phyloP scores from a whole-genome alignment of 306 rosid species.

The Leucaena leucocephala region DNA sequence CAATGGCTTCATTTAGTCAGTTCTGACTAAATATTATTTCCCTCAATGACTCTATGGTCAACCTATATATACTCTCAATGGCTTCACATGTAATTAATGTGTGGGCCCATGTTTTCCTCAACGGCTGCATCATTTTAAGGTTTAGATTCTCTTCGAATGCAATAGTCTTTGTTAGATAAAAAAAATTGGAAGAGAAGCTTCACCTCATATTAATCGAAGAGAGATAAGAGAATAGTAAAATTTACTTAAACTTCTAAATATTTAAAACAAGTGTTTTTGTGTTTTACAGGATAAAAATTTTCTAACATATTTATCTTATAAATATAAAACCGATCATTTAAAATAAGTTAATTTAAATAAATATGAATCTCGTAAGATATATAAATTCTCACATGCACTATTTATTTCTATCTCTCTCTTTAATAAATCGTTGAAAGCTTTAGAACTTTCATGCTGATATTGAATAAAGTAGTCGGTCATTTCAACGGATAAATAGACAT shows the following conservation, averaged over 20 bases:
- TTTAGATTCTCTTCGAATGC: background rate
- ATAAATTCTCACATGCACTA: background rate
- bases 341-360: too few species aligned
- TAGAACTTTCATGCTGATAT: slow-evolving; percentile 54
- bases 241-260: too few species aligned
- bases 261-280: too few species aligned
- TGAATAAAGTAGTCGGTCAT: slow-evolving; percentile 43
- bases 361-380: too few species aligned
- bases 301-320: too few species aligned
- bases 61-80: background rate
- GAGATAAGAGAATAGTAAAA: too few species aligned
- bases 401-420: background rate
- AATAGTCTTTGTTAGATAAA: background rate
- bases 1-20: background rate
- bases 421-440: background rate
- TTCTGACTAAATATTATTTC: background rate
- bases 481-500: slow-evolving; percentile 27
- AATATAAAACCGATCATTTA: too few species aligned
- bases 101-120: background rate
- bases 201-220: background rate
- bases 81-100: background rate
- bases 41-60: background rate
- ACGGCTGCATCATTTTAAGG: background rate
- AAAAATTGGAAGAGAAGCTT: background rate
- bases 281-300: too few species aligned